phyloP scores from a whole-genome alignment of 345 rosid species.

The Eucalyptus victrix region DNA sequence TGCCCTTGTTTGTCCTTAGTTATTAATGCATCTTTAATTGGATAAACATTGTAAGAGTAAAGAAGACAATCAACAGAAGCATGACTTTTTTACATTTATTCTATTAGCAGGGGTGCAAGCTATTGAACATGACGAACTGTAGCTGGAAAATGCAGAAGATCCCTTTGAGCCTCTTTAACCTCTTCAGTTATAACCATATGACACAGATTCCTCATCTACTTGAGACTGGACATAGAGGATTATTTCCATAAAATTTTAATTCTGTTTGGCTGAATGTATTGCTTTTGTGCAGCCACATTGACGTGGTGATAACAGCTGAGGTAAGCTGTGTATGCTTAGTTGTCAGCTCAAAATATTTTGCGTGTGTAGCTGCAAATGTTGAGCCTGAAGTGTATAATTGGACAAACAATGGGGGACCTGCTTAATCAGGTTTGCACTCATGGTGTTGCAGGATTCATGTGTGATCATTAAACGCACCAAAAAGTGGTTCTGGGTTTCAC shows the following conservation, averaged over 20 bases:
- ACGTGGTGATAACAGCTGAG: not conserved
- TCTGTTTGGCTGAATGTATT: not conserved
- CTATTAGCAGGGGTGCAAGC: slow-evolving; percentile 12
- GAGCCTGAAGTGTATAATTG: not conserved
- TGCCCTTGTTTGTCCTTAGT: not conserved
- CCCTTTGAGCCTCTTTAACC: not conserved
- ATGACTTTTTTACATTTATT: not conserved
- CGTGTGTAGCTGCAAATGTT: not conserved
- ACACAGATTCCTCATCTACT: not conserved
- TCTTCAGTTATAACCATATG: not conserved
- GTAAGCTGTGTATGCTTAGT: not conserved
- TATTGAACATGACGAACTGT: slow-evolving; percentile 39
- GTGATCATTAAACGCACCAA: not conserved
- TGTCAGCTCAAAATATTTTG: not conserved
- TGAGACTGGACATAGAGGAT: not conserved
- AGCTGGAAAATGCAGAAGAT: not conserved
- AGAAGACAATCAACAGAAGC: not conserved
- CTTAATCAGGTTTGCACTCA: not conserved
- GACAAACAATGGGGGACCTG: not conserved
- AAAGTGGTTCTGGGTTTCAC: not conserved
- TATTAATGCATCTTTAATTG: not conserved
- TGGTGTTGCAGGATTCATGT: not conserved
- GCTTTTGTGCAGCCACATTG: not conserved
- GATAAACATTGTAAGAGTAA: not conserved
- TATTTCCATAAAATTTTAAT: not conserved